These are phyloP conservation scores for Puccinia triticina DNA, from an alignment of 1,284 basidiomycete species.

Conservation along the genomic window DNA sequence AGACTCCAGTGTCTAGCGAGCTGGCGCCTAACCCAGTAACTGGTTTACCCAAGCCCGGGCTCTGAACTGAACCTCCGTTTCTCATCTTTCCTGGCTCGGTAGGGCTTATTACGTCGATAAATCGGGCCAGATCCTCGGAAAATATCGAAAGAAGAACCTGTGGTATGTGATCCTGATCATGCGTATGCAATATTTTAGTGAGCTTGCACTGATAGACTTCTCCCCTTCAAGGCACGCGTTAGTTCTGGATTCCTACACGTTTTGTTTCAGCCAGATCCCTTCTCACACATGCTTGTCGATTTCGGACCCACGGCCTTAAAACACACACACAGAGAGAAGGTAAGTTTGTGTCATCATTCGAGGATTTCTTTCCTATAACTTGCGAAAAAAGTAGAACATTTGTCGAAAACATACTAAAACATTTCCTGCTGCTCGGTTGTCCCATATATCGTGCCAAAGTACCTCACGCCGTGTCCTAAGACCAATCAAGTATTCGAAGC, in stretches of 20 bases:
- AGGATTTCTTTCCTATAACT: not conserved
- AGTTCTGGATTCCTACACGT: not conserved
- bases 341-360: not conserved
- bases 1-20: too few species aligned
- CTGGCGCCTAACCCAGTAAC: too few species aligned
- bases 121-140: constrained; percentile 21
- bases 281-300: too few species aligned
- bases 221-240: constrained; percentile 14
- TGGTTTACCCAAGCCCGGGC: too few species aligned
- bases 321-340: constrained; percentile 1
- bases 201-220: not conserved
- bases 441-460: not conserved
- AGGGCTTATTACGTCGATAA: constrained; percentile 45
- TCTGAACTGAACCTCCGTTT: not conserved
- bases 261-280: too few species aligned
- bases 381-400: not conserved
- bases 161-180: constrained; percentile 10
- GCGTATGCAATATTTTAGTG: too few species aligned
- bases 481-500: constrained; percentile 37
- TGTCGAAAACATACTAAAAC: too few species aligned
- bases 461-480: constrained; percentile 26
- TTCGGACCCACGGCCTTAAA: too few species aligned
- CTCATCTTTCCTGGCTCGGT: not conserved
- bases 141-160: constrained; percentile 44
- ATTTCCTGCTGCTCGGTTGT: not conserved